Base-by-base conservation (phyloP, 2,329 filamentous ascomycete species). In the Xylogone sp. region DNA sequence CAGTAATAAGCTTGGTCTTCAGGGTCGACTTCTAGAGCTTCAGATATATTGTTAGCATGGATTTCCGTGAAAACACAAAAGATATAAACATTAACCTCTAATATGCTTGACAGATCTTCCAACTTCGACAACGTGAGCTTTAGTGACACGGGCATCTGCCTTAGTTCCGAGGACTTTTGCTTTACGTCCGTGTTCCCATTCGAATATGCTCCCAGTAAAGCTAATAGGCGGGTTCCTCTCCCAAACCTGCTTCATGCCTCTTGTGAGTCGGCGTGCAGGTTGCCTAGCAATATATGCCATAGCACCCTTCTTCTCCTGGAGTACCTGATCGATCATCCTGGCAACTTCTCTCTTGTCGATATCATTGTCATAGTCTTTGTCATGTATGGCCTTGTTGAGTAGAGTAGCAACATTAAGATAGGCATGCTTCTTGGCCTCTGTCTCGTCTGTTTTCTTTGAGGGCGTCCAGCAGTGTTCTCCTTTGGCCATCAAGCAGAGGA, bases 381-480 rank as follows among this genome's bases (percentile, higher is more conserved):
- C 42, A 47, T 67, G 58, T 18, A 68, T 52, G 7, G 61, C 57
- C 29, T 59, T 42, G 47, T 69, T 70, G 42, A 70, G 53, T 43
- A 58, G 52, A 1, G 60, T 61, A 13, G 63, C 59, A 48, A 70
- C 62, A 24, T 54, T 52, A 12, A 59, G 47, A 44, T 62, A 55
- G 22, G 58, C 53, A 18, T 53, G 50, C 18, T 22, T 16, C 13
- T 31, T 43, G 3, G 56, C 31, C 1, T 45, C 16, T 24, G 42
- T 44, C 3, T 34, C 20, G 39, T 42, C 45, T 10, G 54, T 50
- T 31, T 48, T 52, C 29, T 64, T 59, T 18, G 54, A 48, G 21
- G 56, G 56, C 47, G 61, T 62, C 45, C 51, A 51, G 44, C 55
- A 46, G 31, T 60, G 59, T 12, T 51, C 42, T 16, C 56, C 55